Percentiles rank a stretch among this genome's conserved stretches.
Conservation (phyloP, 768 basidiomycete genomes). For the Lactifluus piperatus region DNA sequence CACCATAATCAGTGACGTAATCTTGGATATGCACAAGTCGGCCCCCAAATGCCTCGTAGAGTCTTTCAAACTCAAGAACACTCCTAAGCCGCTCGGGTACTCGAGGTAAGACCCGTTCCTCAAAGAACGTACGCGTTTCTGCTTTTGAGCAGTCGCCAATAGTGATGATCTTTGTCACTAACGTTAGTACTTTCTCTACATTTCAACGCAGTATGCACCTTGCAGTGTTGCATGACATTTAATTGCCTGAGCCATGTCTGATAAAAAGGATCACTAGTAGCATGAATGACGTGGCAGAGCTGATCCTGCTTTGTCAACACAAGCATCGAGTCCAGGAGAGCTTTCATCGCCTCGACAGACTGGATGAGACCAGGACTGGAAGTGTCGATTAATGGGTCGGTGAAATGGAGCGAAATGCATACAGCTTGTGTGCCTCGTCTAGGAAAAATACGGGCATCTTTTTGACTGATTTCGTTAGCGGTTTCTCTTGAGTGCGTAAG, state of each 20-base stretch:
- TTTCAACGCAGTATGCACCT: slow-evolving; percentile 32
- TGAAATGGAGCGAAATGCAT: slow-evolving; percentile 21
- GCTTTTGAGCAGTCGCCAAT: slow-evolving; percentile 71
- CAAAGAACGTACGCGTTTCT: slow-evolving; percentile 60
- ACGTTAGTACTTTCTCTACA: neutral
- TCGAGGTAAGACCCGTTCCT: slow-evolving; percentile 52
- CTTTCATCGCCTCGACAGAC: slow-evolving; percentile 75
- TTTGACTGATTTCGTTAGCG: slow-evolving; percentile 38
- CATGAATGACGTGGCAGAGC: slow-evolving; percentile 76
- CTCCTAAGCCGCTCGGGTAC: slow-evolving; percentile 55
- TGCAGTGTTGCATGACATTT: slow-evolving; percentile 78
- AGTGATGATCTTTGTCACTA: slow-evolving; percentile 51
- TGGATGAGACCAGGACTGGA: slow-evolving; percentile 64
- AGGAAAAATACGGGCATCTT: slow-evolving; percentile 76
- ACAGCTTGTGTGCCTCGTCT: slow-evolving; percentile 83
- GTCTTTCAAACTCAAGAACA: slow-evolving; percentile 55
- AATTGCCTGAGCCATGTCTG: slow-evolving; percentile 76
- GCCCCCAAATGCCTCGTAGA: slow-evolving; percentile 77
- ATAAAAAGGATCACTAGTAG: slow-evolving; percentile 78
- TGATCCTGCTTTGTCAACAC: slow-evolving; percentile 83
- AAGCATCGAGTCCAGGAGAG: slow-evolving; percentile 75
- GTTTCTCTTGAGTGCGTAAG: slow-evolving; percentile 28
- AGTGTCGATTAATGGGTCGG: neutral
- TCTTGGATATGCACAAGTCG: slow-evolving; percentile 80
- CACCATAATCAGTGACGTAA: slow-evolving; percentile 67